phyloP scores from a whole-genome alignment of 2,329 filamentous ascomycete species.

The Sporothrix brunneoviolacea region DNA sequence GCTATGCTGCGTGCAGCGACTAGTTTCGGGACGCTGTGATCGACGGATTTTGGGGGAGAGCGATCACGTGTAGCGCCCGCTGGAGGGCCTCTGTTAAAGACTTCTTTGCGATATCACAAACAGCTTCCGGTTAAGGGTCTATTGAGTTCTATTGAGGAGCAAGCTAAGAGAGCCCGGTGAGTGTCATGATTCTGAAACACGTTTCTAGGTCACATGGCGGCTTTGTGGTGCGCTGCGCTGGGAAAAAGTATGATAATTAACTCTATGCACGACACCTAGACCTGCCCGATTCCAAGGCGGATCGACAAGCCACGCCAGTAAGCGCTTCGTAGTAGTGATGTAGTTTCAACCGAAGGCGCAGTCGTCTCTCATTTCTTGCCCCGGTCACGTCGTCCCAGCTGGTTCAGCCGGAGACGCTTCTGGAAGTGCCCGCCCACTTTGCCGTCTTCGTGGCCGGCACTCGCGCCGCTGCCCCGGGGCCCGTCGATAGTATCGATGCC shows the following conservation, averaged over 20 bases:
- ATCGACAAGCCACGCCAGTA: too few species aligned
- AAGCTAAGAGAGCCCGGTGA: too few species aligned
- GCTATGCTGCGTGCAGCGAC: not conserved
- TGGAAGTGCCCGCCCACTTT: slow-evolving; percentile 64
- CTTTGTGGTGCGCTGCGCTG: too few species aligned
- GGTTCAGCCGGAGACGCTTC: slow-evolving; percentile 57
- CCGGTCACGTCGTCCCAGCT: slow-evolving; percentile 39
- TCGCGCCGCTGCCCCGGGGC: slow-evolving; percentile 52
- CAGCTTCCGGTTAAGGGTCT: not conserved
- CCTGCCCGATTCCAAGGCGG: too few species aligned
- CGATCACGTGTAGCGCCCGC: not conserved
- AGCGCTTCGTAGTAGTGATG: too few species aligned
- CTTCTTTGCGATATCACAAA: not conserved
- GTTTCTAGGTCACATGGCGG: too few species aligned
- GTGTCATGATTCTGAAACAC: too few species aligned
- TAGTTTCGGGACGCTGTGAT: not conserved
- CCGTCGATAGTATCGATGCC: slow-evolving; percentile 62
- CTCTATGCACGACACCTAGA: not conserved
- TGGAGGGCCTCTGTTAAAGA: not conserved
- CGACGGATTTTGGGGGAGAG: not conserved
- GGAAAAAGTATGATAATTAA: too few species aligned
- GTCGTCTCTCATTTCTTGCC: slow-evolving; percentile 33
- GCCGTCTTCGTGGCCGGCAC: slow-evolving; percentile 9
- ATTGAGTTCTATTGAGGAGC: too few species aligned
- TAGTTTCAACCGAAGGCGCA: too few species aligned